Evolutionary conservation across 306 rosid species (phyloP).

Genomic region (Rubus parviflorus): DNA sequence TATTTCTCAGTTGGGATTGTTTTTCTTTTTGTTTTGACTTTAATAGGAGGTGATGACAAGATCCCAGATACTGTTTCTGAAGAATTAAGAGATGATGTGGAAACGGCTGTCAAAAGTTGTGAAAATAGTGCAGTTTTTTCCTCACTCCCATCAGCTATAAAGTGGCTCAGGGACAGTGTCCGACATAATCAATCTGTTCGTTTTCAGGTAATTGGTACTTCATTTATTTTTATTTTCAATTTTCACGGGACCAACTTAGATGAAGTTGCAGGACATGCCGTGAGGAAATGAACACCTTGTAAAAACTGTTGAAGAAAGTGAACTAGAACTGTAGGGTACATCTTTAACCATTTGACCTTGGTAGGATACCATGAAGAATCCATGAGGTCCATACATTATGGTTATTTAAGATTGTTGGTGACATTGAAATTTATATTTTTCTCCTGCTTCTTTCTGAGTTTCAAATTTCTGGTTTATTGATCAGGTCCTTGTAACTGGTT

Average conservation of each 20-base stretch:
- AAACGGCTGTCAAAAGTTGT: conserved; percentile 47
- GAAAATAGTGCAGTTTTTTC: conserved; percentile 79
- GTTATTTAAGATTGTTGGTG: neutral
- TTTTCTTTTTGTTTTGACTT: conserved; percentile 17
- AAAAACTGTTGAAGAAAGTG: neutral
- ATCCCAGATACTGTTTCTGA: conserved; percentile 34
- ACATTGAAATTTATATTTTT: neutral
- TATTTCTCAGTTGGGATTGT: conserved; percentile 4
- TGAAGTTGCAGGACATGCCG: neutral
- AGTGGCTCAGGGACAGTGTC: conserved; percentile 77
- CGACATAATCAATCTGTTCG: conserved; percentile 60
- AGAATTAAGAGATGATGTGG: conserved; percentile 57
- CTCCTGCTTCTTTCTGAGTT: conserved; percentile 5
- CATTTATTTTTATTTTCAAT: neutral
- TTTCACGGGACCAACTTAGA: neutral
- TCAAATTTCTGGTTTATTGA: conserved; percentile 23
- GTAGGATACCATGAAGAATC: neutral
- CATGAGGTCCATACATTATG: neutral
- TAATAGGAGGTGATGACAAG: conserved; percentile 45
- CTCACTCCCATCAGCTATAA: conserved; percentile 72
- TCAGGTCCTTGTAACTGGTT: conserved; percentile 95
- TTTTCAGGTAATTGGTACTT: conserved; percentile 59
- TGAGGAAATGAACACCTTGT: neutral
- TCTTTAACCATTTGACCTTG: neutral
- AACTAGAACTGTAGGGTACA: neutral